Evolutionary conservation across 176 grass and related monocot genomes (phyloP), one percentile per base, ranked within the genome.

Genomic region (Cocos nucifera): DNA sequence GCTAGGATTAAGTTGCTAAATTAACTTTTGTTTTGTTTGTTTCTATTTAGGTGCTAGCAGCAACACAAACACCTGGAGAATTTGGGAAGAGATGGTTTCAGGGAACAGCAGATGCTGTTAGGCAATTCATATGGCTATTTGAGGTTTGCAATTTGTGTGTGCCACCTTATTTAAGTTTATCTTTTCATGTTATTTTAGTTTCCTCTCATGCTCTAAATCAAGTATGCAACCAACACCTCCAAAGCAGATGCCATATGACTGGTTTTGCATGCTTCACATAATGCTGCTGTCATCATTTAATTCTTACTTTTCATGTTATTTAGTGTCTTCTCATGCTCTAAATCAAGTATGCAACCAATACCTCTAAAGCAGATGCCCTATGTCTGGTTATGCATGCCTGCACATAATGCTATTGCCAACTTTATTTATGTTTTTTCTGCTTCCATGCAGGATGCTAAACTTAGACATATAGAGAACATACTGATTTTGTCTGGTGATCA

Each of bases 51-150:
- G 84, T 95, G 39, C 71, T 95, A 61, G 89, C 89, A 19, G 89
- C 89, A 26, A 88, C 89, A 17, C 89, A 95, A 65, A 88, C 89
- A 39, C 71, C 84, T 61, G 89, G 83, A 59, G 81, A 95, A 57
- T 79, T 58, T 0, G 89, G 89, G 51, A 88, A 85, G 17, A 75
- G 82, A 55, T 95, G 89, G 89, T 95, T 95, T 78, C 89, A 95
- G 60, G 89, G 89, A 70, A 95, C 84, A 24, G 89, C 89, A 8
- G 89, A 95, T 75, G 89, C 89, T 77, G 89, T 95, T 35, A 81
- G 89, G 56, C 89, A 95, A 71, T 95, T 95, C 76, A 71, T 78
- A 32, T 95, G 89, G 89, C 65, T 95, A 54, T 88, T 95, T 66
- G 89, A 88, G 84, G 89, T 84, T 57, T 61, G 15, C 35, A 22